These are phyloP conservation scores for Bryoerythrophyllum caledonicum DNA, from an alignment of 225 moss, liverwort and hornwort genomes.

Conservation along the genomic window DNA sequence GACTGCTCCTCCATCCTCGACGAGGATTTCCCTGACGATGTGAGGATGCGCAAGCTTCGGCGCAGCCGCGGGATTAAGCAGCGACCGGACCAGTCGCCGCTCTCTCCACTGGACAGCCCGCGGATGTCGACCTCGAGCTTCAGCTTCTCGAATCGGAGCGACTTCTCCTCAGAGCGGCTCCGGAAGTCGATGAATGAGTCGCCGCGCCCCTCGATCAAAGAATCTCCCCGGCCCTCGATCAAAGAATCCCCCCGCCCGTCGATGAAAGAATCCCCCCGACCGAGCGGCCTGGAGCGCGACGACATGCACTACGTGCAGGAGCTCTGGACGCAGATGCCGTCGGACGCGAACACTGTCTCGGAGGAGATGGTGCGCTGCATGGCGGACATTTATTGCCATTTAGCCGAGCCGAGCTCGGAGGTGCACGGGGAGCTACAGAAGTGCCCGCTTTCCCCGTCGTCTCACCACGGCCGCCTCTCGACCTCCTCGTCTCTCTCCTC, in stretches of 20 bases:
- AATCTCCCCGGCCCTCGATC: neutral
- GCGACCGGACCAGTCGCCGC: slow-evolving; percentile 13
- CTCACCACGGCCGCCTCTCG: slow-evolving; percentile 41
- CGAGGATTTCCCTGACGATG: slow-evolving; percentile 40
- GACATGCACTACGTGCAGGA: neutral
- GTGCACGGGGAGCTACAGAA: slow-evolving; percentile 17
- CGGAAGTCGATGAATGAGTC: slow-evolving; percentile 5
- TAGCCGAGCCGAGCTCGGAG: slow-evolving; percentile 59
- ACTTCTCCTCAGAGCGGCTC: neutral
- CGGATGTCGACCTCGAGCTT: neutral
- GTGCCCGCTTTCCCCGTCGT: slow-evolving; percentile 46
- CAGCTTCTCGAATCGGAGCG: slow-evolving; percentile 11
- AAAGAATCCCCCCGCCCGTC: neutral
- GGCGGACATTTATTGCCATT: slow-evolving; percentile 76
- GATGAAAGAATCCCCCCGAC: slow-evolving; percentile 27
- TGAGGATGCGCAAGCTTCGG: slow-evolving; percentile 29
- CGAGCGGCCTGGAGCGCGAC: neutral
- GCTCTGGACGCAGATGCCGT: slow-evolving; percentile 34
- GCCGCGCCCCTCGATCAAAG: neutral
- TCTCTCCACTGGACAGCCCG: slow-evolving; percentile 18
- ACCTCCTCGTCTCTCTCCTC: slow-evolving; percentile 35
- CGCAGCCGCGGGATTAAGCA: slow-evolving; percentile 35
- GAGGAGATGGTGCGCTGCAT: slow-evolving; percentile 93
- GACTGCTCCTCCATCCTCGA: slow-evolving; percentile 31
- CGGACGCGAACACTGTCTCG: slow-evolving; percentile 63